These are phyloP conservation scores for Xylaria digitata DNA, from an alignment of 2,329 filamentous ascomycete genomes.

Conservation along the genomic window DNA sequence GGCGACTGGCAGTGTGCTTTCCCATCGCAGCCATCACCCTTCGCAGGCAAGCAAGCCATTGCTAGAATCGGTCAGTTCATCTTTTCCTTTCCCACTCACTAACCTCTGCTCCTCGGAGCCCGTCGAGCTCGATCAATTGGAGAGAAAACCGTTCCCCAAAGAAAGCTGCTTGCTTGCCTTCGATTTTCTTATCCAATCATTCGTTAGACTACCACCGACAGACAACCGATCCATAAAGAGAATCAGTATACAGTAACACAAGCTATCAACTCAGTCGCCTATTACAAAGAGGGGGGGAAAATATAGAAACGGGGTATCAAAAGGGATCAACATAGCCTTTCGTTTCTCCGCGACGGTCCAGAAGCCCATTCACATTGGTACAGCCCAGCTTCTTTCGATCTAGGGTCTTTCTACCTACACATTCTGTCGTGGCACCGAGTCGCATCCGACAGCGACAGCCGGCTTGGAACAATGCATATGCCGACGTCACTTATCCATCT, in stretches of 20 bases:
- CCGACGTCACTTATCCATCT: constrained; percentile 40
- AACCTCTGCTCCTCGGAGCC: background rate
- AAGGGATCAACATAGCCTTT: background rate
- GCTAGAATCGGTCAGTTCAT: constrained; percentile 6
- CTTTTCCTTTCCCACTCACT: constrained; percentile 9
- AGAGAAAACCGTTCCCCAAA: background rate
- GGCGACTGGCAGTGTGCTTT: constrained; percentile 1
- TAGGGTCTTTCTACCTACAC: constrained; percentile 7
- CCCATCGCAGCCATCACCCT: constrained; percentile 18
- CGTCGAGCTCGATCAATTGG: constrained; percentile 10
- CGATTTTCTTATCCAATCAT: constrained; percentile 6
- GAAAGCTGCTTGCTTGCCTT: constrained; percentile 17
- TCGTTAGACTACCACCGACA: constrained; percentile 18
- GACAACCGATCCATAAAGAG: constrained; percentile 7
- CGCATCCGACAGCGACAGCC: constrained; percentile 23
- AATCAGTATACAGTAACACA: constrained; percentile 9
- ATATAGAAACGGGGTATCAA: background rate
- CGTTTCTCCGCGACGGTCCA: background rate
- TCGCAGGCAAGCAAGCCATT: constrained; percentile 19
- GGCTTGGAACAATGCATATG: constrained; percentile 49
- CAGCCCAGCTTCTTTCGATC: constrained; percentile 8
- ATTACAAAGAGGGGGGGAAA: background rate
- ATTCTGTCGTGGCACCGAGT: constrained; percentile 16
- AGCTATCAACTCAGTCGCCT: background rate
- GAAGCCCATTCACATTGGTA: background rate